These are phyloP conservation scores for Malassezia japonica DNA, from an alignment of 1,284 basidiomycete genomes.

Conservation along the genomic window DNA sequence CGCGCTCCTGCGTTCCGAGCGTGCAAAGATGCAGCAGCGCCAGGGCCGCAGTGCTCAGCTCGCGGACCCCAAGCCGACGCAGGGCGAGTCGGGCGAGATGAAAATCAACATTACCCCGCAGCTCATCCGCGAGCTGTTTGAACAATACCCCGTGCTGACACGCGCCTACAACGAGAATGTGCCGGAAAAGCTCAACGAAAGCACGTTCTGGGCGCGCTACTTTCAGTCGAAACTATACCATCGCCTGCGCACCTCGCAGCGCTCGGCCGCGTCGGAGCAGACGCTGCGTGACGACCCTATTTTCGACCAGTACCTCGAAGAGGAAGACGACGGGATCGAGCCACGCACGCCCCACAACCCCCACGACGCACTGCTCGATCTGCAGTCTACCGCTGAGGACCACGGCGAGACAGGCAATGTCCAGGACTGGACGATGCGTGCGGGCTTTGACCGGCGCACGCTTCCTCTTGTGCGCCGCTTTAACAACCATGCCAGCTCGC, in stretches of 20 bases:
- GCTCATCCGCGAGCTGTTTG: slow-evolving; percentile 87
- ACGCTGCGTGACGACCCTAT: slow-evolving; percentile 83
- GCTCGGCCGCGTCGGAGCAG: slow-evolving; percentile 71
- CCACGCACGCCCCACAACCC: slow-evolving; percentile 63
- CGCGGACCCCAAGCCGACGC: slow-evolving; percentile 41
- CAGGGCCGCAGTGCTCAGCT: slow-evolving; percentile 38
- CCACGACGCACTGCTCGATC: slow-evolving; percentile 70
- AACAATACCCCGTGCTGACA: slow-evolving; percentile 89
- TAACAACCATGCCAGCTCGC: slow-evolving; percentile 86
- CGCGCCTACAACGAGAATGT: slow-evolving; percentile 88
- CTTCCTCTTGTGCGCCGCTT: slow-evolving; percentile 90
- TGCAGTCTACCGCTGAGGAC: slow-evolving; percentile 81
- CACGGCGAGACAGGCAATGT: slow-evolving; percentile 81
- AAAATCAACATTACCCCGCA: slow-evolving; percentile 86
- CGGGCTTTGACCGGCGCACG: slow-evolving; percentile 73
- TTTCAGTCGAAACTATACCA: slow-evolving; percentile 92
- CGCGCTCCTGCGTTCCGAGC: slow-evolving; percentile 35
- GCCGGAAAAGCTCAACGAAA: slow-evolving; percentile 73
- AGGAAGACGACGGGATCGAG: slow-evolving; percentile 86
- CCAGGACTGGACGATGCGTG: slow-evolving; percentile 88
- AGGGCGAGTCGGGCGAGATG: slow-evolving; percentile 51
- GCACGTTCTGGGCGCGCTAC: slow-evolving; percentile 91
- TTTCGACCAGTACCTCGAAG: slow-evolving; percentile 88
- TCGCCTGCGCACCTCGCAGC: slow-evolving; percentile 80
- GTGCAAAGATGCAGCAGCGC: slow-evolving; percentile 31